Evolutionary conservation across 1,284 basidiomycete species (phyloP), one percentile per base, ranked within the genome.

Genomic region (Inonotus hispidus): DNA sequence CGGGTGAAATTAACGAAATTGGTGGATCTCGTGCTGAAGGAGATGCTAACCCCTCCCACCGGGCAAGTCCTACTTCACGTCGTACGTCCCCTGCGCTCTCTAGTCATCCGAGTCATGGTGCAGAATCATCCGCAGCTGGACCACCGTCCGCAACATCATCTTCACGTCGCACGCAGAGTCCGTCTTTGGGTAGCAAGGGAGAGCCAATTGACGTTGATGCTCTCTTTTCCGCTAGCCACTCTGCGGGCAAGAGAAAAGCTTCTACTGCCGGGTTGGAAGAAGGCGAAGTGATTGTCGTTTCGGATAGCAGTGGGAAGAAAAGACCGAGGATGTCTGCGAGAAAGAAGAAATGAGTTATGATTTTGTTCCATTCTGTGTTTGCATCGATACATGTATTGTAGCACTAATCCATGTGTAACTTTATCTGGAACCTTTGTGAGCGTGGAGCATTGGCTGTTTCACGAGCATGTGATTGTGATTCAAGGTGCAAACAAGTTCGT

Each of bases 41-140:
- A 7, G 50, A 49, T 23, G 39, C 25, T 10, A 19, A 52, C 21
- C 21, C 25, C 14, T 29, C 38, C 14, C 57, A 37, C 4, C 39
- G 57, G 25, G 61, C 50, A 6, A 62, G 55, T 35, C 57, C 61
- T 7, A 56, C 50, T 14, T 62, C 62, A 23, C 53, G 55, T 23
- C 37, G 54, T 35, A 53, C 58, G 14, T 63, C 62, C 19, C 62
- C 62, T 21, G 58, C 53, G 29, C 58, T 63, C 21, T 60, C 62
- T 8, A 37, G 60, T 1, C 58, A 57, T 21, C 56, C 53, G 2
- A 60, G 58, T 39, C 29, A 54, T 16, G 58, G 54, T 7, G 43
- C 58, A 14, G 43, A 53, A n/a, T 60, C 62, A 4, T 47, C 45
- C 21, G 45, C 27, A 41, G 53, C 52, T 45, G 61, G 57, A n/a